Base-by-base conservation (phyloP, 352 stramenopile genomes). In the Pythium periplocum region DNA sequence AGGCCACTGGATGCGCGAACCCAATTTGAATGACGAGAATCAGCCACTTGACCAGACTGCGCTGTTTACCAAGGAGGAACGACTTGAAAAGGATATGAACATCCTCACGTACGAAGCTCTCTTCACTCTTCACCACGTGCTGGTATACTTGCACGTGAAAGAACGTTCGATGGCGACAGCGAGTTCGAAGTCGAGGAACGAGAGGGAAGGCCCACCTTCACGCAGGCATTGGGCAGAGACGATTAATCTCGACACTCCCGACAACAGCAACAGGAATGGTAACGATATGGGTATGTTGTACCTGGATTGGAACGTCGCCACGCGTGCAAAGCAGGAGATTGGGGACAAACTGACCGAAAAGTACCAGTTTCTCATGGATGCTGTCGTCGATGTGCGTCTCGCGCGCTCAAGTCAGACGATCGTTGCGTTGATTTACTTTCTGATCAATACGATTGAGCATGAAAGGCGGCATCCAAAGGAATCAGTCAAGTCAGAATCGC, bases 41-140 rank as follows among this genome's bases (percentile, higher is more conserved):
- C 61, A 59, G 43, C 41, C 56, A 26, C 42, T 64, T 8, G 45
- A 60, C 35, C 40, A 59, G 32, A 69, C 56, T 4, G 17, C 60
- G 43, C 49, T 65, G 26, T 69, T 69, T 40, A 62, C 77, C 8
- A 84, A 84, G 39, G 80, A 90, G 30, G 75, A 75, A 31, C 66
- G 70, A n/a, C 62, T 88, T 1, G 73, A 86, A 38, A 85, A 74
- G 33, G 67, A 87, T 26, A 87, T 90, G 64, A 86, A 71, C 41
- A 72, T 83, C 11, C 64, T 88, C 5, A 78, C 73, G 41, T 87
- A 86, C 48, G 80, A 90, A 48, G 70, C 75, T 40, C 61, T 88
- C 30, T 70, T 86, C 39, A 85, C 75, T 12, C 55, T 87, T 12
- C 71, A 90, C 46, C 70, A 85, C 45, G 66, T 86, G 34, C 41